Percentiles rank a stretch among this genome's conserved stretches.
Conservation (phyloP, 352 stramenopile species). For the Phytophthora quininea region DNA sequence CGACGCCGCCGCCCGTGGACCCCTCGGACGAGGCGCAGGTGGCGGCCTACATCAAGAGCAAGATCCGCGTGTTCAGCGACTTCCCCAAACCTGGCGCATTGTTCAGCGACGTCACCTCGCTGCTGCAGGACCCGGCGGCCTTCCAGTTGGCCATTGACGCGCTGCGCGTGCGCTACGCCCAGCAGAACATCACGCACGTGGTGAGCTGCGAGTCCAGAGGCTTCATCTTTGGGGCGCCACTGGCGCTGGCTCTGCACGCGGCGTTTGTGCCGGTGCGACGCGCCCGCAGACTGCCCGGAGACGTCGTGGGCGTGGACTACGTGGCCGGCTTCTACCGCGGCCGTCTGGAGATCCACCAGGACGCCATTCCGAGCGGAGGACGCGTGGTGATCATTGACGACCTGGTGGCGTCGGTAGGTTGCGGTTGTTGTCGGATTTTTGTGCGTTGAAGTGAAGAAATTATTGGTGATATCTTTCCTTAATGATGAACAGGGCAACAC, state of each 20-base stretch:
- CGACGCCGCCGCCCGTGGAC: conserved; percentile 36
- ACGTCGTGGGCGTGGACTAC: conserved; percentile 84
- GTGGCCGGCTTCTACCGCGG: conserved; percentile 75
- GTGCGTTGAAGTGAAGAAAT: conserved; percentile 6
- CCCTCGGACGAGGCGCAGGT: conserved; percentile 59
- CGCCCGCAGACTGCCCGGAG: conserved; percentile 61
- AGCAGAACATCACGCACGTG: conserved; percentile 74
- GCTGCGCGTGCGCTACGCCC: conserved; percentile 62
- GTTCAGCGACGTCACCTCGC: conserved; percentile 77
- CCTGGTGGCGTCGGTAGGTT: conserved; percentile 68
- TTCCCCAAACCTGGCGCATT: conserved; percentile 59
- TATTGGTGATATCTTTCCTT: not conserved
- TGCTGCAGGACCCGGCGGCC: conserved; percentile 70
- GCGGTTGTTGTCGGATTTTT: conserved; percentile 1
- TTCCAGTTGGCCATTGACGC: conserved; percentile 82
- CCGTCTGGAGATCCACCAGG: conserved; percentile 82
- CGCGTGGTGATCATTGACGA: conserved; percentile 85
- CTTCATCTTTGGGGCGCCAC: conserved; percentile 82
- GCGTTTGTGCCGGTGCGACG: conserved; percentile 80
- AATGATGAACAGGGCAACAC: conserved; percentile 62
- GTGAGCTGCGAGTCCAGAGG: conserved; percentile 80
- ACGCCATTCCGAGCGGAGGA: conserved; percentile 70
- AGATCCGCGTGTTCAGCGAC: conserved; percentile 73
- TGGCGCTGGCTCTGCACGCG: conserved; percentile 68
- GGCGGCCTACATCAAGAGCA: conserved; percentile 61